Conservation (phyloP, 1,139 yeast genomes). For the Zygosaccharomyces sapae region DNA sequence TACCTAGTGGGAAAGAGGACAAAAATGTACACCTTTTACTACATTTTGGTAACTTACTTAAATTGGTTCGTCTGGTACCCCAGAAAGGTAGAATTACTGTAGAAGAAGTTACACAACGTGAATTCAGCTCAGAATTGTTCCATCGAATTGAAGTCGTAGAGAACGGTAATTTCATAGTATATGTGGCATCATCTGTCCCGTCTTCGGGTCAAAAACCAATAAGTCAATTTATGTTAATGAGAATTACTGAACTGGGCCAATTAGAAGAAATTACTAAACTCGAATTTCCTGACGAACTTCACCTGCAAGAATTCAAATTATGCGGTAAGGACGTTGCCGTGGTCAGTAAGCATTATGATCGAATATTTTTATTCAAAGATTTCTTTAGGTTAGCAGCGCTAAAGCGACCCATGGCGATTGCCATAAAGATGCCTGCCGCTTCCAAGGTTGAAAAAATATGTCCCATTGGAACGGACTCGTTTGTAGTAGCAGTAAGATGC, state of each 20-base stretch:
- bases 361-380: constrained; percentile 12
- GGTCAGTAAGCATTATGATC: constrained; percentile 9
- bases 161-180: constrained; percentile 7
- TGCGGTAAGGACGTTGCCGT: constrained; percentile 16
- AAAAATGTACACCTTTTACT: constrained; percentile 13
- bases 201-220: not conserved
- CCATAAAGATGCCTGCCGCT: constrained; percentile 8
- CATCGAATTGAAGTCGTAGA: constrained; percentile 11
- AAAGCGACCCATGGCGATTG: not conserved
- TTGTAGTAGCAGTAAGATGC: constrained; percentile 10
- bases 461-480: constrained; percentile 9
- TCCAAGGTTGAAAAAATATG: constrained; percentile 4
- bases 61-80: constrained; percentile 19
- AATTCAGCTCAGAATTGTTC: constrained; percentile 8
- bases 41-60: constrained; percentile 15
- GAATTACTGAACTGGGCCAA: not conserved
- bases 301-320: constrained; percentile 15
- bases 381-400: constrained; percentile 2
- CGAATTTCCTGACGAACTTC: constrained; percentile 14
- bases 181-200: not conserved
- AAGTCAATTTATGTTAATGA: constrained; percentile 10
- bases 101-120: constrained; percentile 5
- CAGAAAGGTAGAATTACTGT: constrained; percentile 14
- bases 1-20: constrained; percentile 4
- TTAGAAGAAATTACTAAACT: constrained; percentile 6